A percentile compares a stretch with the other conserved stretches of the same genome.
Conservation (phyloP, 306 rosid species). For the Prunus davidiana region DNA sequence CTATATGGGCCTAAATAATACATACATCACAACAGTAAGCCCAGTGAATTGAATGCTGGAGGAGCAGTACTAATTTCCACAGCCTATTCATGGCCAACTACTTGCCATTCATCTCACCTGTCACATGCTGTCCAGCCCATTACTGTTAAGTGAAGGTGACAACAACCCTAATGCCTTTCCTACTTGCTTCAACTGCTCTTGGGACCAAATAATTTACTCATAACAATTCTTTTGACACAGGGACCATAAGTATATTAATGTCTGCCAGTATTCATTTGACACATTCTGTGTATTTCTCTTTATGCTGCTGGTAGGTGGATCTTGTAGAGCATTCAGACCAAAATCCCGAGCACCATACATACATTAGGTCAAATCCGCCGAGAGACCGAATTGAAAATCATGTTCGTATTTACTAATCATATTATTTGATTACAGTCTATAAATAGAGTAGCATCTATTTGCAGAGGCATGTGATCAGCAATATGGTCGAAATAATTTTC, state of each 20-base stretch:
- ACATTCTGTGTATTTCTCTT: background rate
- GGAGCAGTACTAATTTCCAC: background rate
- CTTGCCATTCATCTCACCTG: conserved; percentile 17
- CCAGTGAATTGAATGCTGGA: conserved; percentile 23
- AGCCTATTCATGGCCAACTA: conserved; percentile 23
- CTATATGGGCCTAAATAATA: conserved; percentile 22
- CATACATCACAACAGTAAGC: background rate
- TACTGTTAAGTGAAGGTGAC: conserved; percentile 51
- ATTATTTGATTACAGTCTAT: too few species aligned
- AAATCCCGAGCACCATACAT: background rate
- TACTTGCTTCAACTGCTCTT: conserved; percentile 32
- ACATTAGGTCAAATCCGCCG: too few species aligned
- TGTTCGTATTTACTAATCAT: too few species aligned
- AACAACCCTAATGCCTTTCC: conserved; percentile 6
- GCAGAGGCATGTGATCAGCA: background rate
- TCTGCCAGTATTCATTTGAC: conserved; percentile 1
- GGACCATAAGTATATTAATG: conserved; percentile 14
- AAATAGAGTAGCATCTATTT: too few species aligned
- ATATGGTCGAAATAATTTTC: background rate
- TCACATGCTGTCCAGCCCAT: conserved; percentile 60
- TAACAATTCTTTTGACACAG: background rate
- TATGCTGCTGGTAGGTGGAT: conserved; percentile 25
- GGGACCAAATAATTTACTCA: conserved; percentile 49
- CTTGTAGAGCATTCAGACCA: conserved; percentile 18
- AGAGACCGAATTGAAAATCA: too few species aligned